Base-by-base conservation (phyloP, 257 asterid genomes). In the Fraxinus americana region DNA sequence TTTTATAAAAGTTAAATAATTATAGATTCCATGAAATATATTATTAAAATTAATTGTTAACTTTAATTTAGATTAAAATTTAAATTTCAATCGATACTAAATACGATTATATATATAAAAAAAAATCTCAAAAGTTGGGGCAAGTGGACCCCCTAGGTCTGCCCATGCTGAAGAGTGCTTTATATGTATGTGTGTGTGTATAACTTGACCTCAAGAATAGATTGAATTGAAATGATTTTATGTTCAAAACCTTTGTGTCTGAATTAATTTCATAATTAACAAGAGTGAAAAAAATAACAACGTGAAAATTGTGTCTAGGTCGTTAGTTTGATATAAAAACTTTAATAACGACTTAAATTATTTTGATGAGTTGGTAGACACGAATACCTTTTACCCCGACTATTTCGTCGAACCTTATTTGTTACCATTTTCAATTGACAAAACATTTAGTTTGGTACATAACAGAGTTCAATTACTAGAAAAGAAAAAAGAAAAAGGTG, bases 401-500 rank as follows among this genome's bases (percentile, higher is more conserved):
- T 25, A 5, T 25, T 63, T 61, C 34, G 13, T 61, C 11, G 6
- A 25, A 2, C 69, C 36, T 63, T 63, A 25, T 1, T 11, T 19
- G 17, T 23, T 25, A n/a, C 19, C 25, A 63, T 35, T 38, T 78
- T 4, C 19, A 59, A 35, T 66, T 61, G 77, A 45, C 45, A 63
- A 75, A 21, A 41, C 54, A 38, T 67, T 72, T 27, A 75, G 45
- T 70, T 75, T 70, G 70, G 67, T 34, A 63, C 52, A 12, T 19
- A 71, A 50, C 19, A 54, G 35, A 19, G 67, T 78, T 32, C 30
- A 36, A 59, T 10, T 12, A 27, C 23, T 45, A 59, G 16, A 36
- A 79, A 79, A 38, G 59, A 12, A 71, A 43, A 43, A 13, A 21
- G 8, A n/a, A 75, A 48, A 41, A 39, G 16, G 71, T 80, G 63